A percentile compares a stretch with the other conserved stretches of the same genome.
phyloP scores from a whole-genome alignment of 495 filamentous ascomycete species.

The Talaromyces borbonicus region DNA sequence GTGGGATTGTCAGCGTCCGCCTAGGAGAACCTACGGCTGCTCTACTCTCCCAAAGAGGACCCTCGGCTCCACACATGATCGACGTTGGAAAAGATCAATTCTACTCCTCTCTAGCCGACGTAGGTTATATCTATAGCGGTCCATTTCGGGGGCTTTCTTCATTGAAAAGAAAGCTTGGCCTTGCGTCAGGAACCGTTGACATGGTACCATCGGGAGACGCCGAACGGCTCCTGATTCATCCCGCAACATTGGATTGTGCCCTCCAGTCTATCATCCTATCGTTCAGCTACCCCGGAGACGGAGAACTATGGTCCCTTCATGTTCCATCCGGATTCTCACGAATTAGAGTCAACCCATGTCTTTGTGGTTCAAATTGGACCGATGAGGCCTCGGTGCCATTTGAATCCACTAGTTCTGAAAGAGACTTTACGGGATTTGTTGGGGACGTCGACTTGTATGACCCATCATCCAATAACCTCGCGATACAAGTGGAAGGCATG shows the following conservation, averaged over 20 bases:
- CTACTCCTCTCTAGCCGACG: conserved; percentile 26
- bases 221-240: conserved; percentile 19
- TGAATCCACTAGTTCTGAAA: background rate
- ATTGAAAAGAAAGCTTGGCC: conserved; percentile 17
- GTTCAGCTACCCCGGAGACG: conserved; percentile 28
- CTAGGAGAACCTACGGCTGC: background rate
- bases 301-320: conserved; percentile 13
- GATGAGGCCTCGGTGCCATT: background rate
- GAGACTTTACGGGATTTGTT: background rate
- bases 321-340: conserved; percentile 30
- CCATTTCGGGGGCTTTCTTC: conserved; percentile 18
- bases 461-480: background rate
- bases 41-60: background rate
- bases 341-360: conserved; percentile 30
- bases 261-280: conserved; percentile 35
- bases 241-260: conserved; percentile 28
- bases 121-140: conserved; percentile 23
- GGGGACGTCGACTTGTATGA: background rate
- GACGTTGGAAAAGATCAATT: conserved; percentile 21
- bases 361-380: conserved; percentile 18
- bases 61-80: background rate
- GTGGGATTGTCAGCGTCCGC: background rate
- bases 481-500: conserved; percentile 2
- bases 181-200: conserved; percentile 14
- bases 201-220: background rate